A percentile compares a stretch with the other conserved stretches of the same genome.
Evolutionary conservation across 495 filamentous ascomycete genomes (phyloP).

Genomic region (Pyronema omphalodes): DNA sequence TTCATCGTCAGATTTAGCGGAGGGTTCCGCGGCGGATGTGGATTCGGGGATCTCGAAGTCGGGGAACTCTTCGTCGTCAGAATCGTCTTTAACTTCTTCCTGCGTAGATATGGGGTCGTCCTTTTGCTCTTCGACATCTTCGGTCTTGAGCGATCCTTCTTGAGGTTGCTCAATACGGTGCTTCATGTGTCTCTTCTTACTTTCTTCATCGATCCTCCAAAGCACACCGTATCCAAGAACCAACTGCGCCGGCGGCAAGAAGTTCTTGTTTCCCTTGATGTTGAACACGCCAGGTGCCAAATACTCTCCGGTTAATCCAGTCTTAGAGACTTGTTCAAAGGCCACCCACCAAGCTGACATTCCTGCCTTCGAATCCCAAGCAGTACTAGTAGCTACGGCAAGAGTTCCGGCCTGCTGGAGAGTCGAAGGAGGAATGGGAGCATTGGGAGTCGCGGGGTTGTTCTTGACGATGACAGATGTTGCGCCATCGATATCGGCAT

Average conservation of each 20-base stretch:
- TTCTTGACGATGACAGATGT: constrained; percentile 75
- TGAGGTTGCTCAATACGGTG: constrained; percentile 40
- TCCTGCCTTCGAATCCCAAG: constrained; percentile 89
- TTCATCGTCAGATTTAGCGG: constrained; percentile 1
- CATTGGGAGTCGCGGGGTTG: constrained; percentile 48
- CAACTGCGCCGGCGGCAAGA: constrained; percentile 71
- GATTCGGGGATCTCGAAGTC: constrained; percentile 2
- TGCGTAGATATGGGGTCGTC: constrained; percentile 22
- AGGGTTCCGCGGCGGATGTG: not conserved
- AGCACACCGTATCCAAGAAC: constrained; percentile 72
- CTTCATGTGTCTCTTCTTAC: constrained; percentile 58
- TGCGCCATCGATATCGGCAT: constrained; percentile 78
- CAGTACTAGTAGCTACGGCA: constrained; percentile 61
- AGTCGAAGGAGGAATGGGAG: constrained; percentile 79
- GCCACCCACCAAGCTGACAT: constrained; percentile 93
- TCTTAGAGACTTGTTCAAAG: constrained; percentile 75
- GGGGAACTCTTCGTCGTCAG: constrained; percentile 8
- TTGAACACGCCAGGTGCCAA: constrained; percentile 58
- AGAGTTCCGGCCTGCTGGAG: constrained; percentile 76
- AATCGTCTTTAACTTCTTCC: constrained; percentile 21
- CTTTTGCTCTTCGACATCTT: constrained; percentile 26
- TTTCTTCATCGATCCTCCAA: constrained; percentile 79
- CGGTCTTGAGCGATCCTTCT: constrained; percentile 5
- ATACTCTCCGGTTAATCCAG: constrained; percentile 57
- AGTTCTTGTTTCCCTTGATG: constrained; percentile 72